A percentile compares a stretch with the other conserved stretches of the same genome.
Conservation (phyloP, 176 grass and related monocot species). For the Pontederia paniculata region DNA sequence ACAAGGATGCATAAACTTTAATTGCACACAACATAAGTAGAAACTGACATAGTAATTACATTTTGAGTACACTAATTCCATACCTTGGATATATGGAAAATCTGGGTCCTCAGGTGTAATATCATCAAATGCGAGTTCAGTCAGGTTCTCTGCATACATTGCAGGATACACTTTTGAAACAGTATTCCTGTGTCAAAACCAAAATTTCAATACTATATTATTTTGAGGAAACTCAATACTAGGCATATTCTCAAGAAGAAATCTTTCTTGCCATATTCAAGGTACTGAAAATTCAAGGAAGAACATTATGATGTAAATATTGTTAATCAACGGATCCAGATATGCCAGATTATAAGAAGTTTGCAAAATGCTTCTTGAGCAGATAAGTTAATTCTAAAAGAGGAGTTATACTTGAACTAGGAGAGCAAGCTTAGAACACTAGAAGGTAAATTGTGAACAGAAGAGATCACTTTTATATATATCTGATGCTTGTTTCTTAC, state of each 20-base stretch:
- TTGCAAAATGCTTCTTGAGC: no score
- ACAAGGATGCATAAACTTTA: neutral
- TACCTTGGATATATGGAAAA: slow-evolving; percentile 90
- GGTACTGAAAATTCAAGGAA: no score
- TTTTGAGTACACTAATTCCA: neutral
- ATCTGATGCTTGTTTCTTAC: no score
- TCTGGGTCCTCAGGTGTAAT: slow-evolving; percentile 72
- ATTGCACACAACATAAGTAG: neutral
- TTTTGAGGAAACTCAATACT: neutral
- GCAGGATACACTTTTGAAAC: slow-evolving; percentile 94
- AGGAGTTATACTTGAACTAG: no score
- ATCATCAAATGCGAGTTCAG: slow-evolving; percentile 95
- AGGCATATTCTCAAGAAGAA: neutral
- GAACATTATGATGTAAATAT: no score
- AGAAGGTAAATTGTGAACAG: no score
- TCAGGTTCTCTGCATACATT: slow-evolving; percentile 88
- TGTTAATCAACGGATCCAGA: no score
- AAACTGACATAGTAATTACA: neutral
- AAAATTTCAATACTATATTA: slow-evolving; percentile 8
- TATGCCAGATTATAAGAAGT: no score
- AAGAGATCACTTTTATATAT: no score
- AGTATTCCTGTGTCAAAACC: slow-evolving; percentile 48
- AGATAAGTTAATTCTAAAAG: no score
- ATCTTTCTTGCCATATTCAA: no score
- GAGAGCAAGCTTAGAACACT: no score